These are phyloP conservation scores for Castanea crenata DNA, from an alignment of 306 rosid species.

Conservation along the genomic window DNA sequence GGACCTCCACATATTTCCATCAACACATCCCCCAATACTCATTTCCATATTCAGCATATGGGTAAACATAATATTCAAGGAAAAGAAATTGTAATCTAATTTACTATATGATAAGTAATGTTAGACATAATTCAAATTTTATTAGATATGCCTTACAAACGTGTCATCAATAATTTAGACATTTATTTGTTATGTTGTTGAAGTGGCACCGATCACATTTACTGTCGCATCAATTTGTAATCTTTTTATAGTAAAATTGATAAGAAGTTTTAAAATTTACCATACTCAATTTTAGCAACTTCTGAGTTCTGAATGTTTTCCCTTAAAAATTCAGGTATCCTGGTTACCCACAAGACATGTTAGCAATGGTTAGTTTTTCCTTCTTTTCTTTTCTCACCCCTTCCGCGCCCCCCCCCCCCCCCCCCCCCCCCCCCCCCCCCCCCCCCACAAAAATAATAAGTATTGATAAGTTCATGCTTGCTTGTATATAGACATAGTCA, in stretches of 20 bases:
- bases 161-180: too few relatives aligned
- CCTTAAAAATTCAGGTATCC: slow-evolving; percentile 50
- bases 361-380: slow-evolving; percentile 39
- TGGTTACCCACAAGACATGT: slow-evolving; percentile 45
- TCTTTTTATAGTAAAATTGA: too few relatives aligned
- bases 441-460: too few relatives aligned
- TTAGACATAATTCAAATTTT: too few relatives aligned
- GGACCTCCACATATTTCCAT: slow-evolving; percentile 36
- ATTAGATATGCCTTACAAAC: too few relatives aligned
- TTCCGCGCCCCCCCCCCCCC: too few relatives aligned
- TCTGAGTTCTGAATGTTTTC: slow-evolving; percentile 10
- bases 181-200: too few relatives aligned
- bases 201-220: too few relatives aligned
- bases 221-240: too few relatives aligned
- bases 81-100: neutral
- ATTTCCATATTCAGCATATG: slow-evolving; percentile 31
- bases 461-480: neutral
- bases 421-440: too few relatives aligned
- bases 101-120: neutral
- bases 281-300: neutral
- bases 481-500: neutral
- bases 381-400: too few relatives aligned
- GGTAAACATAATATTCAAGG: slow-evolving; percentile 35
- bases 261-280: too few relatives aligned
- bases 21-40: slow-evolving; percentile 49